Conservation (phyloP, 768 basidiomycete species). For the Trametes meyenii region DNA sequence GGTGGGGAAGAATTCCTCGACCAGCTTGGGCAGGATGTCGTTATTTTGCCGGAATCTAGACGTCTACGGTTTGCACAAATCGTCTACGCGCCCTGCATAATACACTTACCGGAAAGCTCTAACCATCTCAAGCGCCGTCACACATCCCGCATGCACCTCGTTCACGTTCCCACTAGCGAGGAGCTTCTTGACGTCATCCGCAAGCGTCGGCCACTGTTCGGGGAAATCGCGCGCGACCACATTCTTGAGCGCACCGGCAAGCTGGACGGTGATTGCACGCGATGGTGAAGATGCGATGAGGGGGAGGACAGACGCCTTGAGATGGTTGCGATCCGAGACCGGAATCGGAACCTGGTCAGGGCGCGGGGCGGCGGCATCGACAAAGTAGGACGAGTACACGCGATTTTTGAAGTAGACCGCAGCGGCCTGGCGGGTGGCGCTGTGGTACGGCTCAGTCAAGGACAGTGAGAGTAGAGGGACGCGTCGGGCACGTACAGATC, state of each 20-base stretch:
- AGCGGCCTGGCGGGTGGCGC: conserved; percentile 82
- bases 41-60: conserved; percentile 70
- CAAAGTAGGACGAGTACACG: conserved; percentile 64
- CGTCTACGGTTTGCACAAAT: background rate
- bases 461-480: conserved; percentile 27
- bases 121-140: conserved; percentile 76
- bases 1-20: conserved; percentile 68
- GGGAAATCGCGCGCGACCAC: conserved; percentile 81
- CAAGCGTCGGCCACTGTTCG: conserved; percentile 67
- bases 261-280: conserved; percentile 71
- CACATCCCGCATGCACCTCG: conserved; percentile 80
- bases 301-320: conserved; percentile 67
- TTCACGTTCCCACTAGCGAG: conserved; percentile 64
- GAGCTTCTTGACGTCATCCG: conserved; percentile 68
- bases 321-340: conserved; percentile 68
- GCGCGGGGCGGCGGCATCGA: conserved; percentile 48
- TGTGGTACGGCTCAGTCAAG: conserved; percentile 34
- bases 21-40: conserved; percentile 60
- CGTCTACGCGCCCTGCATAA: no score
- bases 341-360: conserved; percentile 67
- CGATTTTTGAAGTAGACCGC: conserved; percentile 93
- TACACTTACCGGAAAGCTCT: conserved; percentile 68
- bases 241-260: conserved; percentile 72
- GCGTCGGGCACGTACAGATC: conserved; percentile 65
- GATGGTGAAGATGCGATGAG: conserved; percentile 71